Percentiles rank a stretch among this genome's conserved stretches.
These are phyloP conservation scores for Pulveroboletus sp. DNA, from an alignment of 768 basidiomycete genomes.

Conservation along the genomic window DNA sequence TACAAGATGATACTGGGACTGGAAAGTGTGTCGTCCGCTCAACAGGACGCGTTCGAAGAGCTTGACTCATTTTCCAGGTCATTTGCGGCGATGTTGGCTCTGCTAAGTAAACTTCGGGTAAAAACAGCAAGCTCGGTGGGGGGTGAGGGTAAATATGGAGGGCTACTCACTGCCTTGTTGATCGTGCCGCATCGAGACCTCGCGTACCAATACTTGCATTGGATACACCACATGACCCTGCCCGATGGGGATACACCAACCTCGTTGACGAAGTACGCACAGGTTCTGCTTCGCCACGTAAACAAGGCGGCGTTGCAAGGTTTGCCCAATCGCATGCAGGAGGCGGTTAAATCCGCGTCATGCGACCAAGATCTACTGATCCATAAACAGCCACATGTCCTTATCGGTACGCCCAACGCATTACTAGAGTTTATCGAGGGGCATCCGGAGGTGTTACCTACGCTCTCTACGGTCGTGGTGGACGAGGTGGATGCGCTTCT, in stretches of 20 bases:
- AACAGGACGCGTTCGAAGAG: neutral
- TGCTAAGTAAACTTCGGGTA: conserved; percentile 55
- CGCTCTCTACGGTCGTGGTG: conserved; percentile 59
- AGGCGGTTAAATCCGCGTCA: conserved; percentile 24
- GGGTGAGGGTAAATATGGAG: conserved; percentile 18
- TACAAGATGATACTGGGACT: conserved; percentile 72
- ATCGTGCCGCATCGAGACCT: conserved; percentile 75
- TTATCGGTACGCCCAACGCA: conserved; percentile 73
- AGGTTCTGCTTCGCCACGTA: conserved; percentile 59
- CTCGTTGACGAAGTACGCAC: conserved; percentile 45
- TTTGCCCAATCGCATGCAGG: conserved; percentile 26
- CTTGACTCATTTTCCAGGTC: conserved; percentile 44
- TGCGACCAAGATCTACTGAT: conserved; percentile 37
- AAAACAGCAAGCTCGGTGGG: conserved; percentile 13
- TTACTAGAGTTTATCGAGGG: conserved; percentile 52
- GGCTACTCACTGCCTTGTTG: conserved; percentile 51
- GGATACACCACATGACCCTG: conserved; percentile 54
- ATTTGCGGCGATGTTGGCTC: conserved; percentile 64
- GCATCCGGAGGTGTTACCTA: conserved; percentile 40
- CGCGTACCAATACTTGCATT: conserved; percentile 62
- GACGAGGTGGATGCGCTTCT: conserved; percentile 79
- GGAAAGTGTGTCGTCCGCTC: conserved; percentile 60
- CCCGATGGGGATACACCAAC: conserved; percentile 30
- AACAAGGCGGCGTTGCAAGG: conserved; percentile 17
- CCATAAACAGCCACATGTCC: conserved; percentile 55